Percentiles rank a stretch among this genome's conserved stretches.
phyloP scores from a whole-genome alignment of 805 yeast genomes.

The Saturnispora quitensis region DNA sequence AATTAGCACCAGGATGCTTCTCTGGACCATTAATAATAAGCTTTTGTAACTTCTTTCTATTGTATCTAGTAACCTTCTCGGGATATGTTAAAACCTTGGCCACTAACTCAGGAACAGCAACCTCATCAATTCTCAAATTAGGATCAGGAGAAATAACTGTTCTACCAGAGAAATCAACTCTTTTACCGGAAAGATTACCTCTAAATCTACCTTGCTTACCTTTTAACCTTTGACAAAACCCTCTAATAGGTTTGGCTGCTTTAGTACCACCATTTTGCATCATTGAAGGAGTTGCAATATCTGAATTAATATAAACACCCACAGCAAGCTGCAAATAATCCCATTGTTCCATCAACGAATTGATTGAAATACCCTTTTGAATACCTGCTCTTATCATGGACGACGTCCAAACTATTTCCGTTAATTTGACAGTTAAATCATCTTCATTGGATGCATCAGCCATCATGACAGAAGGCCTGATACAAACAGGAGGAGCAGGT shows the following conservation, averaged over 20 bases:
- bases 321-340: conserved; percentile 91
- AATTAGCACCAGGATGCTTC: conserved; percentile 94
- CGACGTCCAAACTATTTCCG: conserved; percentile 97
- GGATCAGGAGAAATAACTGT: conserved; percentile 99
- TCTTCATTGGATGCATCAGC: conserved; percentile 91
- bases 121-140: conserved; percentile 87
- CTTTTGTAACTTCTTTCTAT: conserved; percentile 63
- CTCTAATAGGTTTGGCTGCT: conserved; percentile 77
- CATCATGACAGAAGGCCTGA: conserved; percentile 93
- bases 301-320: conserved; percentile 96
- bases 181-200: conserved; percentile 95
- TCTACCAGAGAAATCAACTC: conserved; percentile 97
- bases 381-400: conserved; percentile 89
- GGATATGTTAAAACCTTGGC: conserved; percentile 96
- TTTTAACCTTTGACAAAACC: conserved; percentile 92
- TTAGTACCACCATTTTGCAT: conserved; percentile 50
- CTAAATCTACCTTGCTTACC: conserved; percentile 99
- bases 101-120: conserved; percentile 95
- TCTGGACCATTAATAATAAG: conserved; percentile 79
- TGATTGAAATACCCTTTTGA: conserved; percentile 88
- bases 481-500: conserved; percentile 99
- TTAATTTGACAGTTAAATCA: conserved; percentile 88
- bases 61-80: conserved; percentile 85
- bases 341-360: conserved; percentile 98
- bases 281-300: conserved; percentile 75